Evolutionary conservation across 345 rosid genomes (phyloP).

Genomic region (Jatropha curcas): DNA sequence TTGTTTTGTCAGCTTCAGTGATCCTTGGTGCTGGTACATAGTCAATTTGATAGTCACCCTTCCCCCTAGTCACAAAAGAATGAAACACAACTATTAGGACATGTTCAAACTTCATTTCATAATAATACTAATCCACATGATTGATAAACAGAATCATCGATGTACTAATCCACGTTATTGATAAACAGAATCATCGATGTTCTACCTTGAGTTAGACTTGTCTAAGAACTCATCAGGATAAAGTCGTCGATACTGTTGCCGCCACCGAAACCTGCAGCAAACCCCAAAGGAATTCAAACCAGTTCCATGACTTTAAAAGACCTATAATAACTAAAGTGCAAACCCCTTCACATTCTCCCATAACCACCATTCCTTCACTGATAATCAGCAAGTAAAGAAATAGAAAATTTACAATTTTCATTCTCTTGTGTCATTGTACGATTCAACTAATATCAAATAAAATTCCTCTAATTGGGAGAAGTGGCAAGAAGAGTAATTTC

Average conservation of each 20-base stretch:
- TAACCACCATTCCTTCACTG: neutral
- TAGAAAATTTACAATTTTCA: too few relatives aligned
- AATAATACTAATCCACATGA: neutral
- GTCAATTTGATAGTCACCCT: slow-evolving; percentile 93
- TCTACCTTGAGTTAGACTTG: slow-evolving; percentile 76
- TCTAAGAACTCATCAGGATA: slow-evolving; percentile 94
- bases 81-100: slow-evolving; percentile 15
- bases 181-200: neutral
- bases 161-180: slow-evolving; percentile 21
- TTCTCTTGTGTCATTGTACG: too few relatives aligned
- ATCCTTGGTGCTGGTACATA: slow-evolving; percentile 88
- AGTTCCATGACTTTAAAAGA: neutral
- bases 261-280: slow-evolving; percentile 75
- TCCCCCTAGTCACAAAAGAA: slow-evolving; percentile 53
- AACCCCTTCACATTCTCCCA: neutral
- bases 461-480: neutral
- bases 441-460: neutral
- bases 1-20: slow-evolving; percentile 85
- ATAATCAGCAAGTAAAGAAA: too few relatives aligned
- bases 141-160: neutral
- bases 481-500: neutral
- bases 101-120: neutral
- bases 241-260: slow-evolving; percentile 74
- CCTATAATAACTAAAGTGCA: neutral
- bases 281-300: slow-evolving; percentile 1